These are phyloP conservation scores for Carallia pectinifolia DNA, from an alignment of 345 rosid species.

Conservation along the genomic window DNA sequence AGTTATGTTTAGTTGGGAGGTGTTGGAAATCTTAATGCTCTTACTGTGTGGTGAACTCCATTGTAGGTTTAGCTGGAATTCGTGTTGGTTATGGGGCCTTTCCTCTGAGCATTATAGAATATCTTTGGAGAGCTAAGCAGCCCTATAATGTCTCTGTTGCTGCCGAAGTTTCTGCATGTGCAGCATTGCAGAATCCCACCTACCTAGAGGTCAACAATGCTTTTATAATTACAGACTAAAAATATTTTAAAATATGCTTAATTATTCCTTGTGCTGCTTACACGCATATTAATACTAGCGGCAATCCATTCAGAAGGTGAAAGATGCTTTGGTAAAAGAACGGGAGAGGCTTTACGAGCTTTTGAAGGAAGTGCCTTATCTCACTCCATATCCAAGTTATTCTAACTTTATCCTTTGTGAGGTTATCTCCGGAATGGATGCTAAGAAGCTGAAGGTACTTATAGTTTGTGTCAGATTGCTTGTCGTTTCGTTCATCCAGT, in stretches of 20 bases:
- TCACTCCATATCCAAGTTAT: slow-evolving; percentile 75
- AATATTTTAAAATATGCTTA: background rate
- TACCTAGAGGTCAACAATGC: slow-evolving; percentile 60
- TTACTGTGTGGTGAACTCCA: slow-evolving; percentile 1
- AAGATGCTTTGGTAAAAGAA: slow-evolving; percentile 66
- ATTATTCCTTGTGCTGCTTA: background rate
- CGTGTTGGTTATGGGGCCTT: slow-evolving; percentile 97
- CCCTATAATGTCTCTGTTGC: slow-evolving; percentile 96
- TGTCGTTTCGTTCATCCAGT: background rate
- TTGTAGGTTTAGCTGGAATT: slow-evolving; percentile 84
- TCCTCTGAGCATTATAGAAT: slow-evolving; percentile 79
- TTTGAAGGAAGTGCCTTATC: slow-evolving; percentile 70
- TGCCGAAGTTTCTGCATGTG: slow-evolving; percentile 90
- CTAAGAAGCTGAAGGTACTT: slow-evolving; percentile 80
- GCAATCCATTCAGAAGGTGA: slow-evolving; percentile 53
- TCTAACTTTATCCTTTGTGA: slow-evolving; percentile 87
- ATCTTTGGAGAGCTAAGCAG: slow-evolving; percentile 89
- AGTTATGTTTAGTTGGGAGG: background rate
- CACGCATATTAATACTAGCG: slow-evolving; percentile 13
- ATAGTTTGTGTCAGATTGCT: background rate
- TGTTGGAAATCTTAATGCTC: background rate
- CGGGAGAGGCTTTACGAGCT: slow-evolving; percentile 70
- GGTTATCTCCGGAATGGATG: slow-evolving; percentile 76
- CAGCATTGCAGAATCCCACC: slow-evolving; percentile 66
- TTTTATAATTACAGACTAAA: background rate